These are phyloP conservation scores for Chamaecyparis obtusa DNA, from an alignment of 75 land plant species.

Conservation along the genomic window DNA sequence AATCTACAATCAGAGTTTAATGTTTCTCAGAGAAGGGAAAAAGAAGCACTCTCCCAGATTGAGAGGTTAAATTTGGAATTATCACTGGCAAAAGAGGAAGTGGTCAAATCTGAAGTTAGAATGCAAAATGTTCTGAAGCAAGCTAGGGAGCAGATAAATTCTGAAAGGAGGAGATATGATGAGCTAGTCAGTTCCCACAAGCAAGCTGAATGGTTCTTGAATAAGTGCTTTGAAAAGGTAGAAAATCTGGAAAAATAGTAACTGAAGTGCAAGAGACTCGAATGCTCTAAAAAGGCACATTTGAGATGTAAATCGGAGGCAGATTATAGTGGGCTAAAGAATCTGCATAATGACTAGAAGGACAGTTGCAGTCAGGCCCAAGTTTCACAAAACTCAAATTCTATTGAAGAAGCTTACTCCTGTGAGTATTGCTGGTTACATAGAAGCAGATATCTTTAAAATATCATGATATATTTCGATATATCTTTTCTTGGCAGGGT, in stretches of 20 bases:
- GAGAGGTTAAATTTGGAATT: conserved; percentile 23
- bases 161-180: conserved; percentile 16
- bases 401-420: background rate
- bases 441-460: too few species aligned
- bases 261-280: background rate
- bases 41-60: conserved; percentile 12
- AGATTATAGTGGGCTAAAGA: background rate
- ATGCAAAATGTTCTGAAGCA: conserved; percentile 25
- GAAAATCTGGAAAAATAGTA: background rate
- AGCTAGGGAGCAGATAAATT: conserved; percentile 23
- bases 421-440: background rate
- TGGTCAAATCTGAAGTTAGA: conserved; percentile 29
- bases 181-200: conserved; percentile 8
- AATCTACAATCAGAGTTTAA: conserved; percentile 18
- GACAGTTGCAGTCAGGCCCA: background rate
- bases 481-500: too few species aligned
- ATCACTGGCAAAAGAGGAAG: conserved; percentile 35
- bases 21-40: conserved; percentile 14
- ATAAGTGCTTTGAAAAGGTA: conserved; percentile 12
- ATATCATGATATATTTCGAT: too few species aligned
- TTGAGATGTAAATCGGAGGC: background rate
- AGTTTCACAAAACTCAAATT: background rate
- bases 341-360: background rate
- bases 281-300: background rate
- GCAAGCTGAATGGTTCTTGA: conserved; percentile 14